A percentile compares a stretch with the other conserved stretches of the same genome.
These are phyloP conservation scores for Zoysia japonica DNA, from an alignment of 176 grass and related monocot genomes.

Conservation along the genomic window DNA sequence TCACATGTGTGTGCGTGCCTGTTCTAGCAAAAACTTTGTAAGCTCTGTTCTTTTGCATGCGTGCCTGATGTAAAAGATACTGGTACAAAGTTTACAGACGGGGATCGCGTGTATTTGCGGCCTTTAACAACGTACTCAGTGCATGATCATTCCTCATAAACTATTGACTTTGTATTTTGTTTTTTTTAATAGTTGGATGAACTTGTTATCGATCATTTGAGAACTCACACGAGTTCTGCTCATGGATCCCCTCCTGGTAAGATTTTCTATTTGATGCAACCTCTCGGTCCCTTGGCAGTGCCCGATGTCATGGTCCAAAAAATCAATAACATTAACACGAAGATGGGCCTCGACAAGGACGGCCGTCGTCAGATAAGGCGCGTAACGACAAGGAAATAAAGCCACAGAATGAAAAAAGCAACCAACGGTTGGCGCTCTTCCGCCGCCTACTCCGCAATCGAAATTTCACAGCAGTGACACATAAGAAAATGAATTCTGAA, in stretches of 20 bases:
- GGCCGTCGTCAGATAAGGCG: not conserved
- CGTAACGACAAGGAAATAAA: not conserved
- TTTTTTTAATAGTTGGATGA: no score
- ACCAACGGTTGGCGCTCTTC: not conserved
- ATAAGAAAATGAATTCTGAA: no score
- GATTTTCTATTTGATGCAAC: not conserved
- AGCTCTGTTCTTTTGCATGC: conserved; percentile 8
- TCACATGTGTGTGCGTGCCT: not conserved
- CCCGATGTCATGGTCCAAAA: not conserved
- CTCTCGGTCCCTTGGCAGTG: not conserved
- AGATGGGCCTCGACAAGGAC: not conserved
- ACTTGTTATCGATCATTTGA: no score
- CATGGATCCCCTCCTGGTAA: no score
- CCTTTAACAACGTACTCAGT: not conserved
- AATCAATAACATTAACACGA: not conserved
- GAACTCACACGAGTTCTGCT: no score
- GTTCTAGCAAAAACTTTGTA: not conserved
- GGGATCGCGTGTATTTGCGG: not conserved
- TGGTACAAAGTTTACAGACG: no score
- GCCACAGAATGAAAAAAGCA: not conserved
- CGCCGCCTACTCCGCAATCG: not conserved
- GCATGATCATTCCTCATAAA: not conserved
- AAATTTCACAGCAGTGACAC: no score
- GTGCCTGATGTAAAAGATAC: not conserved
- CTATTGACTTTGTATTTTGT: not conserved